phyloP scores from a whole-genome alignment of 2,329 filamentous ascomycete species.

The Pyrenophora graminea region DNA sequence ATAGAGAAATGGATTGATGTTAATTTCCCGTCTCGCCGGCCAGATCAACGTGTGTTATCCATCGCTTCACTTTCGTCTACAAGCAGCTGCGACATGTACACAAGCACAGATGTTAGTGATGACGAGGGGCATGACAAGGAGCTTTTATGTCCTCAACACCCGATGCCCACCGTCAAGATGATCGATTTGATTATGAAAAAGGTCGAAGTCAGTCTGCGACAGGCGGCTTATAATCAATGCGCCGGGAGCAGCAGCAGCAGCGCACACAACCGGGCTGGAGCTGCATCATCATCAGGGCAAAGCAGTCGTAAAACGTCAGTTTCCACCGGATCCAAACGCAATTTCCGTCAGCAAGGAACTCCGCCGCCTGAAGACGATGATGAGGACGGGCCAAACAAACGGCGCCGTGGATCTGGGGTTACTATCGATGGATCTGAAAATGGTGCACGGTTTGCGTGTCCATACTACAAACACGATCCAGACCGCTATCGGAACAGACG shows the following conservation, averaged over 20 bases:
- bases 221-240: conserved; percentile 32
- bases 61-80: conserved; percentile 35
- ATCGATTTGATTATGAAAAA: conserved; percentile 38
- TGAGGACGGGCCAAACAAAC: conserved; percentile 31
- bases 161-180: conserved; percentile 27
- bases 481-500: conserved; percentile 42
- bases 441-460: conserved; percentile 44
- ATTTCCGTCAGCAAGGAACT: conserved; percentile 25
- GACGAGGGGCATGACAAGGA: conserved; percentile 22
- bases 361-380: conserved; percentile 26
- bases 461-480: conserved; percentile 49
- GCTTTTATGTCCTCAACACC: conserved; percentile 1
- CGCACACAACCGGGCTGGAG: conserved; percentile 4
- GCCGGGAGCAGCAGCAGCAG: conserved; percentile 16
- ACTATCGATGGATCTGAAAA: conserved; percentile 32
- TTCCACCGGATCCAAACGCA: conserved; percentile 28
- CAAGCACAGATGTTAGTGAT: conserved; percentile 32
- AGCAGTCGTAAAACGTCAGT: conserved; percentile 22
- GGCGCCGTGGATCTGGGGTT: conserved; percentile 30
- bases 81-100: conserved; percentile 37
- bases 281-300: conserved; percentile 1
- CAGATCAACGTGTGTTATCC: conserved; percentile 31
- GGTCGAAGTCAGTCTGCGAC: conserved; percentile 31
- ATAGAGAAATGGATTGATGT: conserved; percentile 35
- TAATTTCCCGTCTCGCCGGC: conserved; percentile 25